Conservation (phyloP, 2,329 filamentous ascomycete species). For the Paracoccidioides lutzii region DNA sequence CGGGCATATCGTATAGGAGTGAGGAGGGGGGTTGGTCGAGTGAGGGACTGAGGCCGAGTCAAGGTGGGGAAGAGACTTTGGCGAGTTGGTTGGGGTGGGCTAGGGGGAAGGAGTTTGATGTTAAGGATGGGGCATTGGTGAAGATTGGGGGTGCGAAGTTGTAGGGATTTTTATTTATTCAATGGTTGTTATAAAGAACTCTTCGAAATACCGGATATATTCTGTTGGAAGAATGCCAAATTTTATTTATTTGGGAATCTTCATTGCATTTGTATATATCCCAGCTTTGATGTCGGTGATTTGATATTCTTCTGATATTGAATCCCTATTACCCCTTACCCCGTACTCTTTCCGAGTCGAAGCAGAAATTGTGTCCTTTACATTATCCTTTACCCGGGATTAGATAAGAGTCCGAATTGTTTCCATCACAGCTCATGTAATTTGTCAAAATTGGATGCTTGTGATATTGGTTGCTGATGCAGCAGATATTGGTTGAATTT, state of each 20-base stretch:
- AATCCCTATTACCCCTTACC: no score
- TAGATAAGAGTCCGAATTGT: no score
- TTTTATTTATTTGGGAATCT: neutral
- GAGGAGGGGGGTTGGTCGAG: constrained; percentile 59
- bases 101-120: constrained; percentile 56
- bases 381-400: no score
- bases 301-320: neutral
- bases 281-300: no score
- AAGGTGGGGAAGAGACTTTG: constrained; percentile 59
- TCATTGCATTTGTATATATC: no score
- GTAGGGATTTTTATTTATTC: neutral
- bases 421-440: no score
- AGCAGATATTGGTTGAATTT: no score
- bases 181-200: neutral
- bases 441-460: no score
- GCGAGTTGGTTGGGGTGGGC: constrained; percentile 66
- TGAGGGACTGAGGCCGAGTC: constrained; percentile 48
- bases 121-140: constrained; percentile 50
- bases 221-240: neutral
- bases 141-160: constrained; percentile 26
- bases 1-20: constrained; percentile 44
- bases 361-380: no score
- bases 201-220: neutral
- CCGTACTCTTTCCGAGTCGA: no score
- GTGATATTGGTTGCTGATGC: no score